phyloP scores from a whole-genome alignment of 2,329 filamentous ascomycete species.

The Fusarium sp. region DNA sequence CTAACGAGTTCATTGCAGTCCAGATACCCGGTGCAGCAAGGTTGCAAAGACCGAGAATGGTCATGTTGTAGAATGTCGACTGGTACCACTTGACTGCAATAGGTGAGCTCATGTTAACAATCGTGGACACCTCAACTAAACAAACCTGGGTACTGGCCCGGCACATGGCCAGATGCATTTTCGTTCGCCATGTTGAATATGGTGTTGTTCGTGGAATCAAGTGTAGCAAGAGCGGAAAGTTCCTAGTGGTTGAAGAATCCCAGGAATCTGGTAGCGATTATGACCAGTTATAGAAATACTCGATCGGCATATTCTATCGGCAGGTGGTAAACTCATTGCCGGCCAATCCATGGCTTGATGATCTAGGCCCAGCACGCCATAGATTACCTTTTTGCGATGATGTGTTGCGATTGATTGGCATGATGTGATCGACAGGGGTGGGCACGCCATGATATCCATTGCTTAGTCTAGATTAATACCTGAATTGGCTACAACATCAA shows the following conservation, averaged over 20 bases:
- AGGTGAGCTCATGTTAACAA: not conserved
- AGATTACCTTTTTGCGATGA: not conserved
- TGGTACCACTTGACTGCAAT: constrained; percentile 74
- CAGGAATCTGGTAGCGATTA: not conserved
- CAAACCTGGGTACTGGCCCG: not conserved
- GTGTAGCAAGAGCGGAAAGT: not conserved
- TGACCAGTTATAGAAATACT: not conserved
- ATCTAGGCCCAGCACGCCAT: not conserved
- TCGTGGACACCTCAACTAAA: not conserved
- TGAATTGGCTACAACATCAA: not conserved
- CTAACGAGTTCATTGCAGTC: constrained; percentile 79
- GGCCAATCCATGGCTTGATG: not conserved
- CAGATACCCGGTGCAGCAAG: constrained; percentile 78
- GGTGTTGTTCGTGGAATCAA: not conserved
- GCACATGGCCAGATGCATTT: not conserved
- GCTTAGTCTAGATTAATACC: not conserved
- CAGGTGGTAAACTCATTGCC: not conserved
- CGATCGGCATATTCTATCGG: not conserved
- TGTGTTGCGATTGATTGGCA: not conserved
- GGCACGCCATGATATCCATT: not conserved
- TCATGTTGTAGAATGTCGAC: constrained; percentile 78
- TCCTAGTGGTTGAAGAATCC: not conserved
- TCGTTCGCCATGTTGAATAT: not conserved
- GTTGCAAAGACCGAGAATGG: constrained; percentile 77
- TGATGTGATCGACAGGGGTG: not conserved